These are phyloP conservation scores for Myochromella boudieri DNA, from an alignment of 768 basidiomycete species.

Conservation along the genomic window DNA sequence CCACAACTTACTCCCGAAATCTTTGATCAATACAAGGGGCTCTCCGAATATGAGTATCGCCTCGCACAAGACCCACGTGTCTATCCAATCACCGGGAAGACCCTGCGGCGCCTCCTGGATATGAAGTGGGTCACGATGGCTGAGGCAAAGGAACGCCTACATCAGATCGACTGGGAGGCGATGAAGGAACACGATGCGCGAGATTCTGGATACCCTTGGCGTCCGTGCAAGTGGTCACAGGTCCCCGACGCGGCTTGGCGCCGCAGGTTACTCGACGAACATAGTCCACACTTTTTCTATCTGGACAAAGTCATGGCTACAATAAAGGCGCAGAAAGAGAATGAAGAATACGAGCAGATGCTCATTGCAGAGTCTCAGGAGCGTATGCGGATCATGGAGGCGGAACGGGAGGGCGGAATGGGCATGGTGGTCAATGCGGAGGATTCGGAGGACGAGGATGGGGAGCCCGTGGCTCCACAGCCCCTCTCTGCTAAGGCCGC, in stretches of 20 bases:
- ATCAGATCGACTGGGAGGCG: slow-evolving; percentile 33
- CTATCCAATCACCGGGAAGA: slow-evolving; percentile 35
- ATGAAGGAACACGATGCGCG: slow-evolving; percentile 27
- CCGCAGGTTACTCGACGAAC: slow-evolving; percentile 5
- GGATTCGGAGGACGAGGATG: slow-evolving; percentile 3
- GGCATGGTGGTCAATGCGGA: slow-evolving; percentile 12
- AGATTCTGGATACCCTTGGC: slow-evolving; percentile 16
- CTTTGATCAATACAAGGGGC: slow-evolving; percentile 36
- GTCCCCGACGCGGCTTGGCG: slow-evolving; percentile 16
- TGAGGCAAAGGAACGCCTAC: slow-evolving; percentile 30
- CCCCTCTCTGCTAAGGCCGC: neutral
- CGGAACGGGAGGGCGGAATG: slow-evolving; percentile 9
- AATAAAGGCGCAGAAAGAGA: slow-evolving; percentile 12
- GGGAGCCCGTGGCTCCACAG: neutral
- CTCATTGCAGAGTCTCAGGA: slow-evolving; percentile 13
- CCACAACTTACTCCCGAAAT: slow-evolving; percentile 27
- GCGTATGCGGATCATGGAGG: slow-evolving; percentile 12
- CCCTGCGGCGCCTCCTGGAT: slow-evolving; percentile 35
- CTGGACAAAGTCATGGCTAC: slow-evolving; percentile 13
- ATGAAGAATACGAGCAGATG: slow-evolving; percentile 11
- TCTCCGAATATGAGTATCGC: slow-evolving; percentile 41
- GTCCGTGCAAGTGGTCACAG: slow-evolving; percentile 10
- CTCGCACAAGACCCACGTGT: slow-evolving; percentile 27
- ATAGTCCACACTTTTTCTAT: slow-evolving; percentile 4
- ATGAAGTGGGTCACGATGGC: slow-evolving; percentile 36